A percentile compares a stretch with the other conserved stretches of the same genome.
Conservation (phyloP, 2,329 filamentous ascomycete species). For the Chlorencoelia australis region DNA sequence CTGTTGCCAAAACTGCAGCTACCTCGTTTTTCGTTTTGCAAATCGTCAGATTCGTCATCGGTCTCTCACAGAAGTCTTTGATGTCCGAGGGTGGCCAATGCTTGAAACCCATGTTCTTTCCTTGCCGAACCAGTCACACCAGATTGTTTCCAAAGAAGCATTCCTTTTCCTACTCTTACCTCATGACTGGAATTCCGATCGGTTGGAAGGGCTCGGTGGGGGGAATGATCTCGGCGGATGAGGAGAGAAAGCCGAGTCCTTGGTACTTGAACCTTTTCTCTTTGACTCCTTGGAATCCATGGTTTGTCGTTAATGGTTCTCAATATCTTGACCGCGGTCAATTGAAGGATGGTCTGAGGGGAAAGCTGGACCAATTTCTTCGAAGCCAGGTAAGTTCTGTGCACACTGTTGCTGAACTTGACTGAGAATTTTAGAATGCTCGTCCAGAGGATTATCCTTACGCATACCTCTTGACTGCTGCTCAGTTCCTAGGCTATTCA, state of each 20-base stretch:
- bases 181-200: constrained; percentile 58
- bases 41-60: constrained; percentile 13
- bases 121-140: constrained; percentile 54
- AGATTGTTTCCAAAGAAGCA: constrained; percentile 59
- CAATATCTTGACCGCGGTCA: constrained; percentile 52
- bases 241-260: constrained; percentile 14
- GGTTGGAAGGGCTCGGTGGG: constrained; percentile 47
- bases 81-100: constrained; percentile 5
- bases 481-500: constrained; percentile 57
- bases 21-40: constrained; percentile 12
- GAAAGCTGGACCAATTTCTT: constrained; percentile 53
- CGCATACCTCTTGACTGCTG: constrained; percentile 62
- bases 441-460: constrained; percentile 44
- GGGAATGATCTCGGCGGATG: constrained; percentile 43
- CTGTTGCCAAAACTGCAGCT: constrained; percentile 1
- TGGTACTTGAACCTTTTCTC: constrained; percentile 26
- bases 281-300: constrained; percentile 15
- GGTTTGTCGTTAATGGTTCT: constrained; percentile 49
- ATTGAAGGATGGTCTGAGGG: constrained; percentile 43
- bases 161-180: constrained; percentile 60
- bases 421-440: background rate
- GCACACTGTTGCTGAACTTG: constrained; percentile 1
- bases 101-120: constrained; percentile 46
- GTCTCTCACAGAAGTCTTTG: constrained; percentile 8
- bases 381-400: constrained; percentile 37